Evolutionary conservation across 75 land plant genomes (phyloP).

Genomic region (Sequoiadendron giganteum): DNA sequence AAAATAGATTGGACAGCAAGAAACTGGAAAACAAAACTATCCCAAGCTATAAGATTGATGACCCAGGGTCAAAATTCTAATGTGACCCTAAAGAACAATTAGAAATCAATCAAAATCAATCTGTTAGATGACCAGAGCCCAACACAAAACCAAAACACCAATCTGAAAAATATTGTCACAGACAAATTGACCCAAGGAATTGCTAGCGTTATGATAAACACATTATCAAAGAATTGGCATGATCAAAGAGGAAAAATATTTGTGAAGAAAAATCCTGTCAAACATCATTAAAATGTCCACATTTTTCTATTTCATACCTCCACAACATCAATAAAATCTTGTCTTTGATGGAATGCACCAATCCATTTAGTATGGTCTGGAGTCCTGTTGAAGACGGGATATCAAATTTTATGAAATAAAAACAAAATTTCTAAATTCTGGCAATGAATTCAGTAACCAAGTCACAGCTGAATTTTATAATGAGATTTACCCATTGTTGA

Average conservation of each 20-base stretch:
- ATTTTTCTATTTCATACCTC: conserved; percentile 27
- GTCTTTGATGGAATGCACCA: conserved; percentile 50
- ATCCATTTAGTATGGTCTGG: conserved; percentile 64
- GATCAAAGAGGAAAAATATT: background rate
- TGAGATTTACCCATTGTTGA: background rate
- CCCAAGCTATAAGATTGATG: background rate
- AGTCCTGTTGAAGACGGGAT: conserved; percentile 28
- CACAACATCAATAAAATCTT: conserved; percentile 56
- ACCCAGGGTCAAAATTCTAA: background rate
- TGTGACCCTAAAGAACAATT: background rate
- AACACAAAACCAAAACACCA: background rate
- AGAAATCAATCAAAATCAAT: background rate
- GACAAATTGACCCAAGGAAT: background rate
- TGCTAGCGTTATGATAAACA: background rate
- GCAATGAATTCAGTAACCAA: background rate
- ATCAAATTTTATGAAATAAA: background rate
- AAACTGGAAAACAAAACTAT: background rate
- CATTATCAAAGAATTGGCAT: background rate
- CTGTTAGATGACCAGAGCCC: background rate
- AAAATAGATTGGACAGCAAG: background rate
- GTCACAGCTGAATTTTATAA: background rate
- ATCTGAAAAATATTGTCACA: background rate
- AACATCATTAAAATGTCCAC: background rate
- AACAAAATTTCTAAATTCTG: background rate
- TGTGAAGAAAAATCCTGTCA: background rate